Evolutionary conservation across 140 eudicot genomes (phyloP), one percentile per base, ranked within the genome.

Genomic region (Erigeron philadelphicus): DNA sequence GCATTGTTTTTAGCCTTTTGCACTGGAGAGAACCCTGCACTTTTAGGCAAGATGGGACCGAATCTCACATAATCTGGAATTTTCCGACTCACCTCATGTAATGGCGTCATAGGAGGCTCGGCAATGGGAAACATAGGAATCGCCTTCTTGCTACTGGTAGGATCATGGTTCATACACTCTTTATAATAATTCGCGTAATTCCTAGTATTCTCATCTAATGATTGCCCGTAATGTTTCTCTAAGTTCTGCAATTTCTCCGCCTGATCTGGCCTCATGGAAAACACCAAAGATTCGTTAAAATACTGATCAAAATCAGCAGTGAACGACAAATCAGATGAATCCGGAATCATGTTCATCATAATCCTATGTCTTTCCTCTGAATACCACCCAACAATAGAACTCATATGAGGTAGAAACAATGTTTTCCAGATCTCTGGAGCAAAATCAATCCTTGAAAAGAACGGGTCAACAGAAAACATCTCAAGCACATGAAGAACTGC

Each of bases 401-500:
- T 80, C 95, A 84, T 86, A 50, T 89, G 88, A 17, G 87, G 96
- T 25, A 89, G 88, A 67, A 89, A 89, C 72, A 86, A 25, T 23
- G 85, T 70, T 75, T 80, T 84, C 96, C 96, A 89, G 10, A 89
- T 82, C 80, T 84, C 88, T 0, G 96, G 96, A 71, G 96, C 96
- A 72, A 89, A 89, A 78, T 89, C 96, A 47, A 89, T 84, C 72
- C 96, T 61, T 62, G 96, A 84, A 72, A 89, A 89, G 12, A 89
- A 86, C 10, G 95, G 95, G 61, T 89, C 96, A 12, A 89, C 69
- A 0, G 79, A 64, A 63, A 86, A 89, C 96, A 89, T 86, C 72
- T 89, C 96, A 75, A 89, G 83, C 50, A 89, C 80, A 71, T 89
- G 96, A 78, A 86, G 82, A 64, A 80, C 95, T 7, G 87, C 78